Evolutionary conservation across 345 rosid species (phyloP), one percentile per base, ranked within the genome.

Genomic region (Eucalyptus curtisii): DNA sequence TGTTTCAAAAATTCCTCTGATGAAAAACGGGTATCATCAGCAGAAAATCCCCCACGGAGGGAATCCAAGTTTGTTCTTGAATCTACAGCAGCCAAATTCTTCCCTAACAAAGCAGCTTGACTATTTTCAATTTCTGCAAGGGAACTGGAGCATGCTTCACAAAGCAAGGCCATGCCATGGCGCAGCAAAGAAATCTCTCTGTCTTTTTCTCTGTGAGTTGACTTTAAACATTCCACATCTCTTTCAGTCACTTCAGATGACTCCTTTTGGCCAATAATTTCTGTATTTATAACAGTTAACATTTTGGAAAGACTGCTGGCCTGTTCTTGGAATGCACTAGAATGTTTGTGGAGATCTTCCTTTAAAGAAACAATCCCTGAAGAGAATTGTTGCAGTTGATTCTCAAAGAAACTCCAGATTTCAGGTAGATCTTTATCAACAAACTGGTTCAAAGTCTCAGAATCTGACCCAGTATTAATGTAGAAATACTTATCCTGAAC

Each of bases 81-180:
- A 88, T 91, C 92, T 47, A 85, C 88, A 20, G 76, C 45, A 66
- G 71, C 87, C 52, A 88, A 44, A 88, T 87, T 88, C 86, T 91
- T 93, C 82, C 92, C 91, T 33, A 89, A 76, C 88, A 92, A 87
- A 64, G 92, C 95, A 80, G 95, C 93, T 90, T 92, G 93, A 88
- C 86, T 92, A 86, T 90, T 95, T 90, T 94, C 97, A 88, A 97
- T 95, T 94, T 96, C 99, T 89, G 88, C 87, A 85, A 95, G 88
- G 79, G 93, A 91, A 90, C 89, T 92, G 89, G 93, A 89, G 92
- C 96, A 94, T 57, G 96, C 97, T 90, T 96, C 97, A 90, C 93
- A 92, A 87, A 98, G 98, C 90, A 95, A 88, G 88, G 92, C 87
- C 85, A 94, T 87, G 89, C 91, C 95, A 89, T 91, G 93, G 89